Evolutionary conservation across 2,329 filamentous ascomycete genomes (phyloP), one percentile per base, ranked within the genome.

Genomic region (Neospermospora avenae): DNA sequence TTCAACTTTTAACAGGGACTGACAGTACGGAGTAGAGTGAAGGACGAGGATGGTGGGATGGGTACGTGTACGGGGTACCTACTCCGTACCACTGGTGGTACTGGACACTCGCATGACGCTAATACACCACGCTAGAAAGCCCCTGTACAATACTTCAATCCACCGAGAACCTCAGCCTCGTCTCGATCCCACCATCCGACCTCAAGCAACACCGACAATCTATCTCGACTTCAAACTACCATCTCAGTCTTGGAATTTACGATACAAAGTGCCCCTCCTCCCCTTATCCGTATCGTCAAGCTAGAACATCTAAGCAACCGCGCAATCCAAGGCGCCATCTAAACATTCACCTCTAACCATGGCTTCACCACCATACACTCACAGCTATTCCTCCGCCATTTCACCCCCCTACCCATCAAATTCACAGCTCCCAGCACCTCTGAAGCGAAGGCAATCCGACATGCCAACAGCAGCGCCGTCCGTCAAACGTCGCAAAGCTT

Each of bases 401-500:
- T 87, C 84, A 56, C 81, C 84, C 41, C 81, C 81, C 2, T 79
- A 78, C 67, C 78, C 78, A 57, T 78, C 78, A 37, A 80, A 80
- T 39, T 73, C 79, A 13, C 76, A 80, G 62, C 76, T 81, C 16
- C 82, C 83, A 35, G 76, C 75, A 70, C 88, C 86, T 24, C 75
- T 75, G 69, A 89, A 87, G 74, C 90, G 88, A 72, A 85, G 87
- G 64, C 78, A 81, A 49, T 80, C 82, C 20, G 75, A 87, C 63
- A 77, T 80, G 55, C 70, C 79, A 10, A 78, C 78, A 37, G 76
- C 78, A 48, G 76, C 75, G 2, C 79, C 77, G 0, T 72, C 77
- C 16, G 74, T 78, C 49, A 91, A 91, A 72, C 86, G 87, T 49
- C 87, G 89, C 70, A 93, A 93, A 71, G 81, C 86, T 5, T 91